Percentiles rank a stretch among this genome's conserved stretches.
phyloP scores from a whole-genome alignment of 768 basidiomycete species.

The Rhodosporidiobolus odoratus region DNA sequence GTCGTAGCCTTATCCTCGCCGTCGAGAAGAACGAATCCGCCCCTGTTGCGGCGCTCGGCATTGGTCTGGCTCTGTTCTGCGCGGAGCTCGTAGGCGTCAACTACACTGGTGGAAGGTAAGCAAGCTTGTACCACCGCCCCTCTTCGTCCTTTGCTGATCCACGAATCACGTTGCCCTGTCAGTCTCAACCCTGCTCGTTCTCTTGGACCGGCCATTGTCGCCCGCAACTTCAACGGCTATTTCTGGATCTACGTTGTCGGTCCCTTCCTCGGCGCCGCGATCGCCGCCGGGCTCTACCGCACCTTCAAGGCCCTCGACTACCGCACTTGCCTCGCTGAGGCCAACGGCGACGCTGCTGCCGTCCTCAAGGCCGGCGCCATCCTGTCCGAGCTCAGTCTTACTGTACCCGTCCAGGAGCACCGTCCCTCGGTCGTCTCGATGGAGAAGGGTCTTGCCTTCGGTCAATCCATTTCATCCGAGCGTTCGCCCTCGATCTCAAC shows the following conservation, averaged over 20 bases:
- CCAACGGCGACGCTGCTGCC: not conserved
- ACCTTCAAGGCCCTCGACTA: slow-evolving; percentile 28
- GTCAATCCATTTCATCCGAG: not conserved
- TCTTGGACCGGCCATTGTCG: not conserved
- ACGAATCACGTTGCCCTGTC: not conserved
- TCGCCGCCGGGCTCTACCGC: slow-evolving; percentile 16
- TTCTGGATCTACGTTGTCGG: slow-evolving; percentile 28
- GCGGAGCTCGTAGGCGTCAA: slow-evolving; percentile 31
- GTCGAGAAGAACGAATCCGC: slow-evolving; percentile 45
- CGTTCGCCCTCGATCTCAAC: not conserved
- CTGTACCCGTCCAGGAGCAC: too few relatives aligned
- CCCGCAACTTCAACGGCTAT: not conserved
- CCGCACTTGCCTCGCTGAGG: slow-evolving; percentile 4
- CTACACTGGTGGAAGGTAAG: slow-evolving; percentile 12
- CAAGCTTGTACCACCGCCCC: not conserved
- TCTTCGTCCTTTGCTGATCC: not conserved
- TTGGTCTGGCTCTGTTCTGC: slow-evolving; percentile 47
- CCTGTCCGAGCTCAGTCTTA: too few relatives aligned
- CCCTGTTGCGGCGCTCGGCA: slow-evolving; percentile 48
- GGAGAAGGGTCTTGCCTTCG: not conserved
- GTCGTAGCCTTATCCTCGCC: slow-evolving; percentile 9
- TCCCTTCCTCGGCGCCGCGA: slow-evolving; percentile 5
- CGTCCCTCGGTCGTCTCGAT: not conserved
- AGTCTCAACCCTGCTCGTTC: not conserved
- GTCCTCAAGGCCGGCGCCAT: not conserved